These are phyloP conservation scores for Sugiyamaella japonica DNA, from an alignment of 1,139 yeast species.

Conservation along the genomic window DNA sequence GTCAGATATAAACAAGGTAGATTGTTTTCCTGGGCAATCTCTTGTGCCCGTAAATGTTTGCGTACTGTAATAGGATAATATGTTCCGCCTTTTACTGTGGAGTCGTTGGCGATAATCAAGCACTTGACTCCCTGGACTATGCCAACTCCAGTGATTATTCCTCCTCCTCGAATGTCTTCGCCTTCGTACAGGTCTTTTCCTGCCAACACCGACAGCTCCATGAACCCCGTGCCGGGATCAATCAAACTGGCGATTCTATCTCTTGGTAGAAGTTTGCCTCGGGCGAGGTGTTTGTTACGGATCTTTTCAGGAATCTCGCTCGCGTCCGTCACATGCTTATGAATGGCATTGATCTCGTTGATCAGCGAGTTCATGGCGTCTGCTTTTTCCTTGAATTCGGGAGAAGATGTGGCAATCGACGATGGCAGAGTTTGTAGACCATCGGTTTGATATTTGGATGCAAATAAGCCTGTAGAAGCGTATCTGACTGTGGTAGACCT, in stretches of 20 bases:
- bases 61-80: conserved; percentile 42
- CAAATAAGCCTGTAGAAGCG: conserved; percentile 17
- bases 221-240: conserved; percentile 40
- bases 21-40: conserved; percentile 39
- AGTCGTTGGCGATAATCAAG: conserved; percentile 40
- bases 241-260: conserved; percentile 38
- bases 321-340: conserved; percentile 29
- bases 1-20: conserved; percentile 40
- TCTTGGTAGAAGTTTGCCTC: conserved; percentile 40
- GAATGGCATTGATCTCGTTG: conserved; percentile 27
- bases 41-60: conserved; percentile 41
- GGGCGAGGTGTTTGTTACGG: conserved; percentile 42
- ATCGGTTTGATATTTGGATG: conserved; percentile 24
- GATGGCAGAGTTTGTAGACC: conserved; percentile 32
- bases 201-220: conserved; percentile 39
- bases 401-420: conserved; percentile 32
- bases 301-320: conserved; percentile 36
- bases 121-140: conserved; percentile 39
- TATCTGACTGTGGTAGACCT: neutral
- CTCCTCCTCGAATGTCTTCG: conserved; percentile 41
- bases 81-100: conserved; percentile 43
- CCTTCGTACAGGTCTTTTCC: conserved; percentile 38
- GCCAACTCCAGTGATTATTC: conserved; percentile 41
- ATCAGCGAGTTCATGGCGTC: conserved; percentile 30
- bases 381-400: conserved; percentile 33